Evolutionary conservation across 805 yeast genomes (phyloP), one percentile per base, ranked within the genome.

Genomic region (Saturnispora hagleri): DNA sequence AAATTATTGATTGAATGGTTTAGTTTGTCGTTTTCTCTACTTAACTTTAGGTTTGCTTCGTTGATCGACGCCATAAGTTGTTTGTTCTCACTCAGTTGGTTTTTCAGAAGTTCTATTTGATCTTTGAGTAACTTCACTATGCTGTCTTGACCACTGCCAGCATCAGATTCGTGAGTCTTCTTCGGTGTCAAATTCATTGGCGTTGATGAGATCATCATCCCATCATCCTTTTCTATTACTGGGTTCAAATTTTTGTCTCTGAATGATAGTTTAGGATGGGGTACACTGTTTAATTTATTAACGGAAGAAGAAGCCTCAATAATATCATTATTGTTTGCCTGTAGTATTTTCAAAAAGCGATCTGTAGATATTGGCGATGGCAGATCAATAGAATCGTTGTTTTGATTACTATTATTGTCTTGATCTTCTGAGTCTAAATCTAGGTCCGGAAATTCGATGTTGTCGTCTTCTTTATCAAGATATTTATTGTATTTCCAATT

Each of bases 401-500:
- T 31, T 18, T 38, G 22, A n/a, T 38, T 17, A 38, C 12, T 38
- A 17, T 35, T 15, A 31, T 22, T 24, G 7, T 38, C 47, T 9
- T 50, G 51, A 31, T 51, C 9, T 26, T 26, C 53, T 3, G 53
- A 46, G 5, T 53, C 46, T 9, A 51, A 28, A 27, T 45, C 35
- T 13, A 54, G 41, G 41, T 22, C n/a, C 4, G 57, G 57, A 18
- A 54, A 54, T 17, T 52, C 53, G 18, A 46, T 50, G 2, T 54
- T 44, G 18, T 51, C 49, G 13, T 38, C 42, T 38, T 38, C 42
- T 18, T 38, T 20, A 27, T 28, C 50, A 13, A 27, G 35, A 27
- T 50, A 54, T 22, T 51, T 52, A 26, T 52, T 54, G 50, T 48
- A 54, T 20, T 52, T 50, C 53, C 55, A 54, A 12, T 51, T 49